These are phyloP conservation scores for Fusarium robinianum DNA, from an alignment of 2,329 filamentous ascomycete species.

Conservation along the genomic window DNA sequence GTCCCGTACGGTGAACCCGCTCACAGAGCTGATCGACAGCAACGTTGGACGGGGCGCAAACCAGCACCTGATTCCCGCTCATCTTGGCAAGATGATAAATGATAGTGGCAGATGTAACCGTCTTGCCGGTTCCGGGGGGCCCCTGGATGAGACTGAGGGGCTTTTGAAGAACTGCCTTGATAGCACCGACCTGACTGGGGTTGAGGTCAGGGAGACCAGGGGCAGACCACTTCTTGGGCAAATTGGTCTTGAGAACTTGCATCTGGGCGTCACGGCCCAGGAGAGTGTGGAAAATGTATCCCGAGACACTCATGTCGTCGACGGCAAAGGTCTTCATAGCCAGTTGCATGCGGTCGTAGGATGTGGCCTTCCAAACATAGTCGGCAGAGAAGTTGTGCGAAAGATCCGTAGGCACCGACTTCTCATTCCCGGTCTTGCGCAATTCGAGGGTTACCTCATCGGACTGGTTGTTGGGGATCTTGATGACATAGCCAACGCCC, in stretches of 20 bases:
- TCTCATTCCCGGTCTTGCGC: slow-evolving; percentile 92
- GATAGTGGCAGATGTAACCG: slow-evolving; percentile 96
- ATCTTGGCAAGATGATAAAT: slow-evolving; percentile 97
- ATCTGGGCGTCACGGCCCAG: slow-evolving; percentile 93
- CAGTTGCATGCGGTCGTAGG: slow-evolving; percentile 98
- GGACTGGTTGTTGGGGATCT: slow-evolving; percentile 98
- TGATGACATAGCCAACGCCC: slow-evolving; percentile 97
- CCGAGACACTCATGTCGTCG: slow-evolving; percentile 97
- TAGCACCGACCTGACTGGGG: slow-evolving; percentile 91
- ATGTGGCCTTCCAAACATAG: slow-evolving; percentile 99
- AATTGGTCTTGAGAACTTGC: slow-evolving; percentile 91
- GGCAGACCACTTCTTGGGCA: slow-evolving; percentile 96
- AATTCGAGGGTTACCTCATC: slow-evolving; percentile 96
- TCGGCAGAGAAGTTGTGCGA: slow-evolving; percentile 98
- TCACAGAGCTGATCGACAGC: slow-evolving; percentile 98
- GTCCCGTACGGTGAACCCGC: slow-evolving; percentile 88
- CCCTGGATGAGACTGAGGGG: slow-evolving; percentile 96
- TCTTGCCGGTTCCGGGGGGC: slow-evolving; percentile 96
- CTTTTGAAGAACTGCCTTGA: slow-evolving; percentile 92
- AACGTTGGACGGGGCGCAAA: slow-evolving; percentile 97
- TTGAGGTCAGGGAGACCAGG: slow-evolving; percentile 94
- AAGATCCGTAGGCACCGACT: slow-evolving; percentile 92
- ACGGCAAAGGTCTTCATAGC: slow-evolving; percentile 99
- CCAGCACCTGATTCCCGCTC: slow-evolving; percentile 90
- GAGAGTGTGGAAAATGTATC: slow-evolving; percentile 97